Percentiles rank a stretch among this genome's conserved stretches.
These are phyloP conservation scores for Blepharisma stoltei DNA, from an alignment of 73 alveolate species.

Conservation along the genomic window DNA sequence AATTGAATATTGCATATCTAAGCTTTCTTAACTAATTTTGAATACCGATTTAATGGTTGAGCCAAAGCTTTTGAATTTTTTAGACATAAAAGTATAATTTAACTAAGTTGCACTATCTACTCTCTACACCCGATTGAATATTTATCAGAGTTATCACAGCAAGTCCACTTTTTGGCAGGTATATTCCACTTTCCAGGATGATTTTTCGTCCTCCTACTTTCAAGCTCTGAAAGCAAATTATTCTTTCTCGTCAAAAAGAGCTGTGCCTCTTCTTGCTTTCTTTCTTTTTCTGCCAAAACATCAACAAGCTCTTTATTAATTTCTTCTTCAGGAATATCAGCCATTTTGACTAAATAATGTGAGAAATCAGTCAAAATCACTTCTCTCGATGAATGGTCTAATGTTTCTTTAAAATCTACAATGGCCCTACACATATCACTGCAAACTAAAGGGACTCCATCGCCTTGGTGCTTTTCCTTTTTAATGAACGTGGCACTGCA, in stretches of 20 bases:
- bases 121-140: constrained; percentile 23
- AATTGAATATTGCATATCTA: no score
- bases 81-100: no score
- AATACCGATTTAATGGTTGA: no score
- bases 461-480: neutral
- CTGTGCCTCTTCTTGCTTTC: neutral
- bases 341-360: neutral
- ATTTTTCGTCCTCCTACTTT: constrained; percentile 6
- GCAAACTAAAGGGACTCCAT: neutral
- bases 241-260: constrained; percentile 5
- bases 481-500: neutral
- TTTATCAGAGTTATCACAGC: constrained; percentile 19
- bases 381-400: neutral
- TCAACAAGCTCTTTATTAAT: neutral
- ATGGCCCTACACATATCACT: constrained; percentile 9
- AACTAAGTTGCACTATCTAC: no score
- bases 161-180: constrained; percentile 12
- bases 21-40: no score
- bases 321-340: neutral
- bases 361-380: neutral
- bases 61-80: no score
- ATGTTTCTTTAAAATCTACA: neutral
- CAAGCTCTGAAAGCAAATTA: neutral
- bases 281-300: neutral
- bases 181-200: constrained; percentile 27